Conservation (phyloP, 2,329 filamentous ascomycete genomes). For the Fusarium miscanthi region DNA sequence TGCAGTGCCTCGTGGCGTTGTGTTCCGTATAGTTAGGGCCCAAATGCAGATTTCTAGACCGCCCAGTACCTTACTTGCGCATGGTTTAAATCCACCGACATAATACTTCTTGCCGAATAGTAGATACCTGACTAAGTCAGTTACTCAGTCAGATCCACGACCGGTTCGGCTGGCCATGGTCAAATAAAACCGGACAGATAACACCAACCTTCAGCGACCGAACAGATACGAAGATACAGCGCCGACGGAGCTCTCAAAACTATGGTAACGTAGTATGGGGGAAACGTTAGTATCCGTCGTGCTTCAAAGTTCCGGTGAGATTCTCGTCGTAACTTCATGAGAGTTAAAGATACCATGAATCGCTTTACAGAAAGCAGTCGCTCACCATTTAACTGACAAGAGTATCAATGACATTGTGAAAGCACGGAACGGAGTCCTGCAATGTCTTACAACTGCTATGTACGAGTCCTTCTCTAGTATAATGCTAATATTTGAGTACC, state of each 20-base stretch:
- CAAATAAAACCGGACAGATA: fast-evolving
- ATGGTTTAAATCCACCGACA: fast-evolving
- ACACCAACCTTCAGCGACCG: not conserved
- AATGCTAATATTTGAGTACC: fast-evolving
- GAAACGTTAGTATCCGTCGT: fast-evolving
- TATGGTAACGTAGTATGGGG: fast-evolving
- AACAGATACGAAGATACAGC: fast-evolving
- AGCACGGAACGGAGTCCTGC: fast-evolving
- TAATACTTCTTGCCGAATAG: fast-evolving
- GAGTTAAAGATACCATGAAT: fast-evolving
- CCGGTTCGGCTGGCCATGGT: fast-evolving
- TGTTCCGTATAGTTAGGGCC: fast-evolving
- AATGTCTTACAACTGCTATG: fast-evolving
- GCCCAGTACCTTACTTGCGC: fast-evolving
- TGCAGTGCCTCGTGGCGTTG: fast-evolving
- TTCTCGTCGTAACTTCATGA: fast-evolving
- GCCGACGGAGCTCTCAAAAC: fast-evolving
- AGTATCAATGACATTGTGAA: fast-evolving
- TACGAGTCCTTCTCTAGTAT: fast-evolving
- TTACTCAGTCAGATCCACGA: fast-evolving
- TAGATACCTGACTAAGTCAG: fast-evolving
- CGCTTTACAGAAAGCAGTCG: not conserved
- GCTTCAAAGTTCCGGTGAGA: fast-evolving
- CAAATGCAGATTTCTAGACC: fast-evolving
- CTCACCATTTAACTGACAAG: fast-evolving